Percentiles rank a stretch among this genome's conserved stretches.
phyloP scores from a whole-genome alignment of 129 eudicot species.

The Tanacetum coccineum region DNA sequence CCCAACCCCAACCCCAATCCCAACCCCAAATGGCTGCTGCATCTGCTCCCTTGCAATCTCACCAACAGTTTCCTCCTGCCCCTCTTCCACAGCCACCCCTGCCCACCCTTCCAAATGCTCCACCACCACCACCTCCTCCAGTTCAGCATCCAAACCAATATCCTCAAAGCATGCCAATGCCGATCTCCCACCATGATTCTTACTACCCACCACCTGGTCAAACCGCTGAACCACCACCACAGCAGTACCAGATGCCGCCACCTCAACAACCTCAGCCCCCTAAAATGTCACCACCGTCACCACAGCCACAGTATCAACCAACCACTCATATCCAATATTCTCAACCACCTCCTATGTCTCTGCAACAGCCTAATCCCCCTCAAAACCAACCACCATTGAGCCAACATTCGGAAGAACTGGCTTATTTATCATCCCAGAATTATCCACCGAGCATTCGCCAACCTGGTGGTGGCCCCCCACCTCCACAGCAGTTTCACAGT shows the following conservation, averaged over 20 bases:
- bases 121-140: slow-evolving; percentile 32
- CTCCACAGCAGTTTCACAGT: slow-evolving; percentile 57
- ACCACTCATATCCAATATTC: slow-evolving; percentile 38
- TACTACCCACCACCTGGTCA: slow-evolving; percentile 65
- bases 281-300: slow-evolving; percentile 37
- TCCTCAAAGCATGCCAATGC: slow-evolving; percentile 31
- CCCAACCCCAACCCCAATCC: slow-evolving; percentile 30
- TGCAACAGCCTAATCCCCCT: slow-evolving; percentile 46
- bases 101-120: slow-evolving; percentile 50
- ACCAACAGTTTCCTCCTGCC: slow-evolving; percentile 39
- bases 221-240: slow-evolving; percentile 47
- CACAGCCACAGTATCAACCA: slow-evolving; percentile 55
- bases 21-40: slow-evolving; percentile 12
- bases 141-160: slow-evolving; percentile 42
- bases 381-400: slow-evolving; percentile 39
- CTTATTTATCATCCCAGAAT: slow-evolving; percentile 45
- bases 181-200: slow-evolving; percentile 44
- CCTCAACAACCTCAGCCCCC: slow-evolving; percentile 22
- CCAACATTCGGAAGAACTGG: slow-evolving; percentile 60
- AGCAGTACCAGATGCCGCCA: slow-evolving; percentile 53
- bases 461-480: slow-evolving; percentile 52
- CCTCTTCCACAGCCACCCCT: slow-evolving; percentile 24
- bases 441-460: slow-evolving; percentile 52
- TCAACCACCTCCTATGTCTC: slow-evolving; percentile 56
- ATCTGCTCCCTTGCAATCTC: slow-evolving; percentile 34